Evolutionary conservation across 2,329 filamentous ascomycete genomes (phyloP).

Genomic region (Amesomyces nigricolor): DNA sequence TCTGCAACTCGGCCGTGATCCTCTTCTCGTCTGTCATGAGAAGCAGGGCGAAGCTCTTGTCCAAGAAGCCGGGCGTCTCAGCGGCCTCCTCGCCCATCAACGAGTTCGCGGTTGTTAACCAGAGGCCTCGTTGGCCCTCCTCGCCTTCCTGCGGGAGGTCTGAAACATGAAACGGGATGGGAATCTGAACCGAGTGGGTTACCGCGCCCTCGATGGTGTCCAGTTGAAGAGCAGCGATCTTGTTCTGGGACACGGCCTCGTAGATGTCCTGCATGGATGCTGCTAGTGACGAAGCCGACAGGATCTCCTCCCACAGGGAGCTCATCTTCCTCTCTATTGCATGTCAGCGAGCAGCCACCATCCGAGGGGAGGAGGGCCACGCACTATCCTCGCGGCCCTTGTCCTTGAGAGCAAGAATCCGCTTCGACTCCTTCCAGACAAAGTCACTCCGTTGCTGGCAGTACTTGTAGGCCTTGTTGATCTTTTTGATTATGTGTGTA

Average conservation of each 20-base stretch:
- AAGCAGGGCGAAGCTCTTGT: slow-evolving; percentile 81
- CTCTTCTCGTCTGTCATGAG: slow-evolving; percentile 77
- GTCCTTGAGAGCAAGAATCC: slow-evolving; percentile 74
- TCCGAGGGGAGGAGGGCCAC: slow-evolving; percentile 23
- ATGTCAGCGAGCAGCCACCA: slow-evolving; percentile 15
- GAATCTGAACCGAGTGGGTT: slow-evolving; percentile 60
- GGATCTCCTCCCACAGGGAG: slow-evolving; percentile 63
- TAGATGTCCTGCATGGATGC: slow-evolving; percentile 78
- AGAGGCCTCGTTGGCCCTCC: slow-evolving; percentile 66
- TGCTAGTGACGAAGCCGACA: slow-evolving; percentile 70
- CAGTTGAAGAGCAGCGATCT: slow-evolving; percentile 77
- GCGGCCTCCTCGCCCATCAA: slow-evolving; percentile 63
- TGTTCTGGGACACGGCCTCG: slow-evolving; percentile 73
- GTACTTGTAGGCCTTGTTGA: slow-evolving; percentile 87
- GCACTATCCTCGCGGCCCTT: slow-evolving; percentile 66
- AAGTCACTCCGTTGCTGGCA: slow-evolving; percentile 87
- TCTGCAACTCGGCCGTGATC: slow-evolving; percentile 67
- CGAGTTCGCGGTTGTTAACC: slow-evolving; percentile 81
- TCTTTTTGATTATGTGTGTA: slow-evolving; percentile 82
- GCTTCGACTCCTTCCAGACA: slow-evolving; percentile 84
- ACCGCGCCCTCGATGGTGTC: slow-evolving; percentile 55
- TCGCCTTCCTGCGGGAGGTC: slow-evolving; percentile 66
- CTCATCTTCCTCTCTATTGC: slow-evolving; percentile 53
- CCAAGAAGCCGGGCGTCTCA: slow-evolving; percentile 63
- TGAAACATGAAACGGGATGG: slow-evolving; percentile 62